Percentiles rank a stretch among this genome's conserved stretches.
Evolutionary conservation across 23 red algal species (phyloP).

Genomic region (Gracilaria domingensis): DNA sequence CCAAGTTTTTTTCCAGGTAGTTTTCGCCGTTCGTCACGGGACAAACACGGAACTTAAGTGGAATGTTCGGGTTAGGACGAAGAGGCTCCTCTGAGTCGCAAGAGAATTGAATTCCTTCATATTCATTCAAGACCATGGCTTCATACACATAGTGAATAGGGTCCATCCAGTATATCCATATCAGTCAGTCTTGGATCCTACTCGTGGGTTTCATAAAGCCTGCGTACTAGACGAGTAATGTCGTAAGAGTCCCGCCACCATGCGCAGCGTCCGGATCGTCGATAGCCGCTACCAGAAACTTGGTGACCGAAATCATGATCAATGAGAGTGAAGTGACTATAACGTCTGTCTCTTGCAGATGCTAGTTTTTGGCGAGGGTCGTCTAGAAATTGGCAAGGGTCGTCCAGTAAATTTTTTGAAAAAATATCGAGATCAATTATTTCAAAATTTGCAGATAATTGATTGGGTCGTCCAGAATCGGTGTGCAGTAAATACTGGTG

Average conservation of each 20-base stretch:
- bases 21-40: conserved; percentile 63
- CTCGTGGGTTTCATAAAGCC: conserved; percentile 78
- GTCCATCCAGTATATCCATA: conserved; percentile 95
- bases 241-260: conserved; percentile 58
- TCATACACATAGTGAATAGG: conserved; percentile 87
- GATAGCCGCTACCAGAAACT: conserved; percentile 53
- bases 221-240: conserved; percentile 71
- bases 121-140: conserved; percentile 88
- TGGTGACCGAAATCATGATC: conserved; percentile 54
- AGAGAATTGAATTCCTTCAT: conserved; percentile 66
- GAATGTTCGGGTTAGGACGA: conserved; percentile 52
- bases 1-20: conserved; percentile 59
- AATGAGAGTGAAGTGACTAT: conserved; percentile 39
- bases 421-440: no score
- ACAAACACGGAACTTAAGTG: conserved; percentile 48
- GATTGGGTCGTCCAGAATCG: no score
- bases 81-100: conserved; percentile 70
- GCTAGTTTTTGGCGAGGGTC: no score
- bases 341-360: no score
- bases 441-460: no score
- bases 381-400: no score
- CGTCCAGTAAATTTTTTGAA: no score
- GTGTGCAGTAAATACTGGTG: no score
- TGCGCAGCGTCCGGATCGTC: conserved; percentile 58
- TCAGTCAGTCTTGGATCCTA: conserved; percentile 69